A percentile compares a stretch with the other conserved stretches of the same genome.
Evolutionary conservation across 768 basidiomycete genomes (phyloP).

Genomic region (Panellus pusillus): DNA sequence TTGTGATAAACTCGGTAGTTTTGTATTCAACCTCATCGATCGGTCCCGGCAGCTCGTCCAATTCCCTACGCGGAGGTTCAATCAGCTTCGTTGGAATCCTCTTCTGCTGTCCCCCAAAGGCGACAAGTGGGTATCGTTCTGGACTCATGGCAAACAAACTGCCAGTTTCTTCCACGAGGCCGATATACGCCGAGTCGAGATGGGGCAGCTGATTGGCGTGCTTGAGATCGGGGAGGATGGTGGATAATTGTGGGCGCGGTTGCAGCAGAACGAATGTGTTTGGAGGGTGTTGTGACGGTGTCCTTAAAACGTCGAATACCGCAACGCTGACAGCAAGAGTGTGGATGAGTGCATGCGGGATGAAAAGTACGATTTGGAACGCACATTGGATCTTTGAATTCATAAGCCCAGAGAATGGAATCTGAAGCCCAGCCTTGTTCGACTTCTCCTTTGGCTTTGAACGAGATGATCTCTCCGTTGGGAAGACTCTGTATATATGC

Average conservation of each 20-base stretch:
- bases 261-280: slow-evolving; percentile 84
- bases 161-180: slow-evolving; percentile 67
- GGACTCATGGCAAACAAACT: slow-evolving; percentile 88
- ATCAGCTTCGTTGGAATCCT: slow-evolving; percentile 14
- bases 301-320: slow-evolving; percentile 71
- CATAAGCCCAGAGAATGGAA: slow-evolving; percentile 56
- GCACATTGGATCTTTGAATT: slow-evolving; percentile 69
- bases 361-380: slow-evolving; percentile 24
- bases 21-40: too few species aligned
- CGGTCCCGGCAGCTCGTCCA: slow-evolving; percentile 36
- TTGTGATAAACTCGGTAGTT: too few species aligned
- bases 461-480: slow-evolving; percentile 76
- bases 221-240: slow-evolving; percentile 61
- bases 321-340: slow-evolving; percentile 58
- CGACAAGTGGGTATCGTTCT: slow-evolving; percentile 77
- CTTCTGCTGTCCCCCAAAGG: slow-evolving; percentile 51
- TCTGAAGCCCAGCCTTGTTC: slow-evolving; percentile 24
- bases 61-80: slow-evolving; percentile 10
- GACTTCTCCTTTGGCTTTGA: slow-evolving; percentile 46
- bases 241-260: slow-evolving; percentile 73
- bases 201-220: slow-evolving; percentile 36
- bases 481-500: slow-evolving; percentile 80
- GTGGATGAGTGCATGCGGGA: background rate
- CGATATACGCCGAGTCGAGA: slow-evolving; percentile 75
- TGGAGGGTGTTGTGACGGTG: slow-evolving; percentile 21